Percentiles rank a stretch among this genome's conserved stretches.
Evolutionary conservation across 768 basidiomycete genomes (phyloP).

Genomic region (Boletus tylopilopsis): DNA sequence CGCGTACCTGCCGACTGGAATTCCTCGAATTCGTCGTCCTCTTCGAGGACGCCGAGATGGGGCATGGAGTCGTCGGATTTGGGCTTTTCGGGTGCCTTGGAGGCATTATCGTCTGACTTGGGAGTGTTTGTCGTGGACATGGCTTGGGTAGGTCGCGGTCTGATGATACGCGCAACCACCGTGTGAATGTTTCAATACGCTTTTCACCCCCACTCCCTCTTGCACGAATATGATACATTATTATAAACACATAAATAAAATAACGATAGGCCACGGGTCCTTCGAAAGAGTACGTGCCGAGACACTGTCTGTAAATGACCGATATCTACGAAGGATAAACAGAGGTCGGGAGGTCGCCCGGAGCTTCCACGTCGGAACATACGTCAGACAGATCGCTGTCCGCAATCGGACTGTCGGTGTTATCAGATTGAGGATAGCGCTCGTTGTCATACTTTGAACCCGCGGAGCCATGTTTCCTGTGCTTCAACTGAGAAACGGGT

Average conservation of each 20-base stretch:
- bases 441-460: slow-evolving; percentile 13
- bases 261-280: slow-evolving; percentile 28
- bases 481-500: slow-evolving; percentile 21
- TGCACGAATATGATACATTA: too few species aligned
- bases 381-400: slow-evolving; percentile 28
- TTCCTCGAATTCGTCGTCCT: slow-evolving; percentile 97
- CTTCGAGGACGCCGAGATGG: slow-evolving; percentile 87
- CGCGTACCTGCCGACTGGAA: slow-evolving; percentile 79
- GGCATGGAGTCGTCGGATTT: slow-evolving; percentile 47
- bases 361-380: slow-evolving; percentile 19
- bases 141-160: neutral
- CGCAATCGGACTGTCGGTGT: slow-evolving; percentile 11
- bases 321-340: slow-evolving; percentile 16
- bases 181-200: slow-evolving; percentile 24
- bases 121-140: slow-evolving; percentile 48
- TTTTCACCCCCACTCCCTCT: too few species aligned
- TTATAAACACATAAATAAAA: slow-evolving; percentile 28
- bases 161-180: slow-evolving; percentile 12
- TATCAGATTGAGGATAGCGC: slow-evolving; percentile 24
- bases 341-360: slow-evolving; percentile 25
- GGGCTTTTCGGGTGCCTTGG: slow-evolving; percentile 35
- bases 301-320: slow-evolving; percentile 1
- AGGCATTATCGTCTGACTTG: slow-evolving; percentile 34
- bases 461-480: slow-evolving; percentile 15
- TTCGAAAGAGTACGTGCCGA: neutral